These are phyloP conservation scores for Wickerhamomyces silvicola DNA, from an alignment of 805 yeast species.

Conservation along the genomic window DNA sequence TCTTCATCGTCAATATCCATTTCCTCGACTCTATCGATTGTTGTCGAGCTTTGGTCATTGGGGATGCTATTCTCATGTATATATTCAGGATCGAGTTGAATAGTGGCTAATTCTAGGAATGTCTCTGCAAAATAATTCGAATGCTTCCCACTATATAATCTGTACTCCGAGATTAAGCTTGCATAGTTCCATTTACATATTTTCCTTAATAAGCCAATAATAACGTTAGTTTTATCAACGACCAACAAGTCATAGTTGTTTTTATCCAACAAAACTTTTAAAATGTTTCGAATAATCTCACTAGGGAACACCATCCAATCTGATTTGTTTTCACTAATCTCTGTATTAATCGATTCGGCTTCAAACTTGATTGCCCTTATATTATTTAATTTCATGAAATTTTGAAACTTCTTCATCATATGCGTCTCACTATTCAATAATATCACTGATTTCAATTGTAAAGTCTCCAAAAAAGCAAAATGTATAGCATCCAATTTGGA, in stretches of 20 bases:
- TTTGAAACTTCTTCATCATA: constrained; percentile 53
- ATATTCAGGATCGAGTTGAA: constrained; percentile 31
- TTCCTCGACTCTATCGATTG: constrained; percentile 10
- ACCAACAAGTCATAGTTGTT: constrained; percentile 62
- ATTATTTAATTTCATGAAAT: constrained; percentile 52
- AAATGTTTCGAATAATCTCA: constrained; percentile 54
- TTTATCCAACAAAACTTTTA: constrained; percentile 57
- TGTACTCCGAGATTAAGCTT: constrained; percentile 77
- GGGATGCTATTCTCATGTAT: constrained; percentile 9
- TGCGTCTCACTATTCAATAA: constrained; percentile 84
- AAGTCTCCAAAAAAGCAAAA: constrained; percentile 70
- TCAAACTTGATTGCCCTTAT: constrained; percentile 40
- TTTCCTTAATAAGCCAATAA: constrained; percentile 75
- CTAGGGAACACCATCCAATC: constrained; percentile 73
- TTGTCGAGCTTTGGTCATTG: constrained; percentile 22
- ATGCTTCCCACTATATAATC: constrained; percentile 66
- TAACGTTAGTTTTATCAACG: constrained; percentile 73
- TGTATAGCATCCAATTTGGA: constrained; percentile 71
- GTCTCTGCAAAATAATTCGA: constrained; percentile 77
- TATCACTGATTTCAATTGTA: constrained; percentile 60
- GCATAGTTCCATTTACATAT: constrained; percentile 87
- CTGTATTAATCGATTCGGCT: constrained; percentile 22
- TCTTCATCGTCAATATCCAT: constrained; percentile 11
- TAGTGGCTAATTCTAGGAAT: constrained; percentile 66
- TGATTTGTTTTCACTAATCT: constrained; percentile 14